Conservation (phyloP, 352 stramenopile genomes). For the Globisporangium alternatum region DNA sequence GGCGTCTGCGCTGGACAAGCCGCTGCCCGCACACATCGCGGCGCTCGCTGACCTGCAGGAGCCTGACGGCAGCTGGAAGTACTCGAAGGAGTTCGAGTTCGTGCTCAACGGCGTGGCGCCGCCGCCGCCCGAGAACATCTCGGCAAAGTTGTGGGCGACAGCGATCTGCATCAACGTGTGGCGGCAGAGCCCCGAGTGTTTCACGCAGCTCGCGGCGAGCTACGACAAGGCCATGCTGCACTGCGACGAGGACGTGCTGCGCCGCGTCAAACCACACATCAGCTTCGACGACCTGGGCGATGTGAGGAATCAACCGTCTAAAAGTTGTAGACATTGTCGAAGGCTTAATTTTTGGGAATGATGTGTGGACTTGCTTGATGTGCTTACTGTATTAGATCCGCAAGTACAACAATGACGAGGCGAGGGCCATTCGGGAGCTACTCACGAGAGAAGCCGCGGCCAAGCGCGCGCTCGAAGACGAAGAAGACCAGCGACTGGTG, state of each 20-base stretch:
- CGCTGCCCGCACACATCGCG: slow-evolving; percentile 37
- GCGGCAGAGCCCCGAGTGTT: slow-evolving; percentile 59
- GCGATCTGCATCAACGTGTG: slow-evolving; percentile 51
- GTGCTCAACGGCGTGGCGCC: slow-evolving; percentile 44
- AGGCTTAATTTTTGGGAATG: neutral
- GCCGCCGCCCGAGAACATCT: slow-evolving; percentile 42
- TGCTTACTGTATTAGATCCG: slow-evolving; percentile 35
- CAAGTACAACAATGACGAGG: slow-evolving; percentile 52
- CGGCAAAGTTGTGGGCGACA: slow-evolving; percentile 56
- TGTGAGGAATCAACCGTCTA: slow-evolving; percentile 17
- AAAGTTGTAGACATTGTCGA: neutral
- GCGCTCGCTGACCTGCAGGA: slow-evolving; percentile 48
- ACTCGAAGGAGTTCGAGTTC: slow-evolving; percentile 50
- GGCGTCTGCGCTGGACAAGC: slow-evolving; percentile 20
- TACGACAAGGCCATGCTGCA: slow-evolving; percentile 65
- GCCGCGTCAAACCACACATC: slow-evolving; percentile 33
- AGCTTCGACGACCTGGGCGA: slow-evolving; percentile 38
- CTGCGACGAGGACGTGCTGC: slow-evolving; percentile 54
- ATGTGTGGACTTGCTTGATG: neutral
- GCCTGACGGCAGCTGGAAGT: slow-evolving; percentile 64
- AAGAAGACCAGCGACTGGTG: slow-evolving; percentile 32
- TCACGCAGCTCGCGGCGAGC: slow-evolving; percentile 45
- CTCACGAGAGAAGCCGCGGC: slow-evolving; percentile 39
- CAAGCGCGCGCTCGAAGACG: slow-evolving; percentile 41
- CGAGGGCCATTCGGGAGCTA: slow-evolving; percentile 41